phyloP scores from a whole-genome alignment of 2,329 filamentous ascomycete species.

The Cercospora brassicicola region DNA sequence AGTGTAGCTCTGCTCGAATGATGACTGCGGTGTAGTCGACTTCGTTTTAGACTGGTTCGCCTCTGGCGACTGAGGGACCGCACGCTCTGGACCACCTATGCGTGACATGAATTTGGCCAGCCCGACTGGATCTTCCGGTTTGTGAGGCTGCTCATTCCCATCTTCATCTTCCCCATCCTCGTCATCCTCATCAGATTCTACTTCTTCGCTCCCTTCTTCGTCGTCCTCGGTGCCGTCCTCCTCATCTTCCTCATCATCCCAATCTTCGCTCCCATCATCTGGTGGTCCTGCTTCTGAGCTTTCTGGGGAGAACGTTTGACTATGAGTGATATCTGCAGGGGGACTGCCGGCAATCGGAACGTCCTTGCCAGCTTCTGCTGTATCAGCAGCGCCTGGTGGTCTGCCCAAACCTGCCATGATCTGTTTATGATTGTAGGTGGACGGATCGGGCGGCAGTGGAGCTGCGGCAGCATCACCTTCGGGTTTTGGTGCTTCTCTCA shows the following conservation, averaged over 20 bases:
- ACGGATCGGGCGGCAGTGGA: slow-evolving; percentile 48
- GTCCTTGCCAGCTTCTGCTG: slow-evolving; percentile 38
- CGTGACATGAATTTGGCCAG: slow-evolving; percentile 31
- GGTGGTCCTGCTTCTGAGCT: slow-evolving; percentile 32
- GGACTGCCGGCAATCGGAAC: slow-evolving; percentile 51
- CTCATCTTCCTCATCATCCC: slow-evolving; percentile 34
- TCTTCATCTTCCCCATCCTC: slow-evolving; percentile 44
- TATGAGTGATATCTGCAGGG: slow-evolving; percentile 43
- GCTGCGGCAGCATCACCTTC: slow-evolving; percentile 28
- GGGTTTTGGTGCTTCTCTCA: slow-evolving; percentile 30
- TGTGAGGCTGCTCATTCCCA: slow-evolving; percentile 47
- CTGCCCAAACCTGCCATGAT: slow-evolving; percentile 45
- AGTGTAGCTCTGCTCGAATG: slow-evolving; percentile 34
- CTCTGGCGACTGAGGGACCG: slow-evolving; percentile 16
- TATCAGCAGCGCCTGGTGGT: slow-evolving; percentile 42
- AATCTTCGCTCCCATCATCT: slow-evolving; percentile 31
- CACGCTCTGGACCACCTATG: slow-evolving; percentile 14
- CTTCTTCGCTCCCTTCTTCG: slow-evolving; percentile 25
- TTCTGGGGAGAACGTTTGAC: slow-evolving; percentile 26
- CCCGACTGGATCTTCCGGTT: slow-evolving; percentile 23
- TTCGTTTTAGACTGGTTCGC: slow-evolving; percentile 30
- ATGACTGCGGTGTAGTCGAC: slow-evolving; percentile 28
- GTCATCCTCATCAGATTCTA: slow-evolving; percentile 38
- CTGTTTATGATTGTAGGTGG: slow-evolving; percentile 27
- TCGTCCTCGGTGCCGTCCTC: slow-evolving; percentile 37